phyloP scores from a whole-genome alignment of 805 yeast genomes.

The Wickerhamiella parazyma region DNA sequence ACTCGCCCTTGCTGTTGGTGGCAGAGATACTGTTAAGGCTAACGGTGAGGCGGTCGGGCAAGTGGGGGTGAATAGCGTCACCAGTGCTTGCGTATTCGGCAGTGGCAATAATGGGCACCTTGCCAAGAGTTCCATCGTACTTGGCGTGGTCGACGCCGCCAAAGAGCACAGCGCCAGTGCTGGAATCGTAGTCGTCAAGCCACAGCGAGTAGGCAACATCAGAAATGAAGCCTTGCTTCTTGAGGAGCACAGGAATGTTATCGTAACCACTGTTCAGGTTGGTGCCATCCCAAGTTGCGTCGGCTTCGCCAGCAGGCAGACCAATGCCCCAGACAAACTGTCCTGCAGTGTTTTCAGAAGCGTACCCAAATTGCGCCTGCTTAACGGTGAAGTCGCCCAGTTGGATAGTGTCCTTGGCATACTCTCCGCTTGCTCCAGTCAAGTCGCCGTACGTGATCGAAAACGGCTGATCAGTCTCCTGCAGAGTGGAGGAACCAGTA shows the following conservation, averaged over 20 bases:
- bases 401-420: conserved; percentile 50
- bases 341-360: conserved; percentile 44
- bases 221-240: conserved; percentile 35
- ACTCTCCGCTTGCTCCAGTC: conserved; percentile 34
- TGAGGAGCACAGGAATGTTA: conserved; percentile 2
- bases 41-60: background rate
- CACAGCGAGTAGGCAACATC: conserved; percentile 48
- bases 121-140: conserved; percentile 31
- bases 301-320: conserved; percentile 39
- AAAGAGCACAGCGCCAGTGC: conserved; percentile 26
- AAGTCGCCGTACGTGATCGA: conserved; percentile 31
- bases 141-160: conserved; percentile 40
- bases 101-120: conserved; percentile 23
- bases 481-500: background rate
- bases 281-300: background rate
- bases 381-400: conserved; percentile 37
- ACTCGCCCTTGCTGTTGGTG: background rate
- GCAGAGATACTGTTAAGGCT: conserved; percentile 3
- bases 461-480: conserved; percentile 18
- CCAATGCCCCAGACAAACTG: conserved; percentile 68
- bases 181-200: conserved; percentile 30
- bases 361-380: conserved; percentile 55
- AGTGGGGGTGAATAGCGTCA: background rate
- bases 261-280: conserved; percentile 12
- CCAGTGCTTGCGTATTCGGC: background rate